These are phyloP conservation scores for Sergeia podlipaevii DNA, from an alignment of 208 protist species.

Conservation along the genomic window DNA sequence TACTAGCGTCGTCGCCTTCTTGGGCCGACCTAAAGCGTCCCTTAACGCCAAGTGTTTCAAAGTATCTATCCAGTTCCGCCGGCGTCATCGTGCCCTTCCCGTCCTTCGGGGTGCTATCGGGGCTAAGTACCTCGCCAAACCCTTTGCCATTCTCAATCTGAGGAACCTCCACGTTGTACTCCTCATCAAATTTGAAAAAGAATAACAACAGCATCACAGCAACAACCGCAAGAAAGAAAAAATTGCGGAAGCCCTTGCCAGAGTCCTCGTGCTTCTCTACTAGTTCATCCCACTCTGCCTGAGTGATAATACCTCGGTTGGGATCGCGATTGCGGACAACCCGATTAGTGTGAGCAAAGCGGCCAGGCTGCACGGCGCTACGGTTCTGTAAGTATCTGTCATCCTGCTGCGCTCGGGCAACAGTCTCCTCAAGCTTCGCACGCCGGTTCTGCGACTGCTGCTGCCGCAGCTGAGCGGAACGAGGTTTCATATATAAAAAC, in stretches of 20 bases:
- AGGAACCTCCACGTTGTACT: constrained; percentile 82
- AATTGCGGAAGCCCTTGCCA: constrained; percentile 57
- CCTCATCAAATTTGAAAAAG: constrained; percentile 78
- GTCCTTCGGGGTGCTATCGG: background rate
- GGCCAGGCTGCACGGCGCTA: constrained; percentile 7
- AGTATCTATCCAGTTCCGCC: constrained; percentile 66
- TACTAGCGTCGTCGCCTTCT: constrained; percentile 1
- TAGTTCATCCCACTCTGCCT: constrained; percentile 70
- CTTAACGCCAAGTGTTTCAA: constrained; percentile 62
- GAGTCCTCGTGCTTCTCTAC: constrained; percentile 77
- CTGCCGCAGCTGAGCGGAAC: constrained; percentile 67
- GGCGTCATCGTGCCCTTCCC: constrained; percentile 9
- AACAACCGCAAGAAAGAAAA: constrained; percentile 55
- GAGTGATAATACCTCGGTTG: constrained; percentile 70
- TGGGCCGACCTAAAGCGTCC: constrained; percentile 28
- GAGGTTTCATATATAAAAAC: constrained; percentile 57
- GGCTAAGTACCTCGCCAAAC: constrained; percentile 51
- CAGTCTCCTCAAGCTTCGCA: constrained; percentile 45
- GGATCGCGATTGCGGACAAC: constrained; percentile 30
- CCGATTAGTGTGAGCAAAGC: constrained; percentile 11
- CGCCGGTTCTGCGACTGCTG: constrained; percentile 64
- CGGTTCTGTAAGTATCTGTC: constrained; percentile 30
- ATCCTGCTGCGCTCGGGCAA: constrained; percentile 35
- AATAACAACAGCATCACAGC: constrained; percentile 39
- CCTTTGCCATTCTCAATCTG: constrained; percentile 73